Evolutionary conservation across 768 basidiomycete species (phyloP), one percentile per base, ranked within the genome.

Genomic region (Russula sp.): DNA sequence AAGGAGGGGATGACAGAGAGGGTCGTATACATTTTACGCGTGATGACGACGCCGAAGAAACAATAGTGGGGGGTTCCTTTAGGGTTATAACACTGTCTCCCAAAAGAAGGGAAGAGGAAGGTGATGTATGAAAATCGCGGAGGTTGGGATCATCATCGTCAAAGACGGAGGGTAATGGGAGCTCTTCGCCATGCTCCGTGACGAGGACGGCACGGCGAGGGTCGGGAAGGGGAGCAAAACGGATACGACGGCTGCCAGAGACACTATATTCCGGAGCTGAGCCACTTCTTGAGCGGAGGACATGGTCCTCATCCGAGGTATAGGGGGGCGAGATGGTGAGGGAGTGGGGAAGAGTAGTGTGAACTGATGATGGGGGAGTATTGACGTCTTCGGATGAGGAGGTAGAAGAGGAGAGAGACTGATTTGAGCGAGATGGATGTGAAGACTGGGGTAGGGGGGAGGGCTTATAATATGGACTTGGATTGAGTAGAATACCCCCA

Each of bases 211-310:
- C 78, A 54, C 82, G 78, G 25, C 82, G 78, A 1, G 89, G 88
- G 67, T 89, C 87, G 1, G 93, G 93, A 18, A 94, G 81, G 1
- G 93, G 93, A 0, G 93, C 92, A 65, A 94, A 94, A 63, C 88
- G 83, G 61, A 94, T 93, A 50, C 75, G 73, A 36, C 72, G 71
- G 43, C 52, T 54, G 9, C 68, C 64, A 5, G 59, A 53, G 39
- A 43, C 25, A 42, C 35, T 11, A 25, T 16, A 56, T 22, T 61
- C 59, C 3, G 47, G 47, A 2, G 47, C 42, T 2, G 60, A 61
- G 20, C 36, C 43, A 22, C 42, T 51, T 56, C 48, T 64, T 39
- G 49, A 11, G 4, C 20, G 60, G 14, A n/a, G 41, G n/a, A 46
- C 6, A 25, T 38, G 60, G 39, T 64, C 60, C 16, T 56, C 60